Conservation (phyloP, 305 asterid genomes). For the Ajuga reptans region DNA sequence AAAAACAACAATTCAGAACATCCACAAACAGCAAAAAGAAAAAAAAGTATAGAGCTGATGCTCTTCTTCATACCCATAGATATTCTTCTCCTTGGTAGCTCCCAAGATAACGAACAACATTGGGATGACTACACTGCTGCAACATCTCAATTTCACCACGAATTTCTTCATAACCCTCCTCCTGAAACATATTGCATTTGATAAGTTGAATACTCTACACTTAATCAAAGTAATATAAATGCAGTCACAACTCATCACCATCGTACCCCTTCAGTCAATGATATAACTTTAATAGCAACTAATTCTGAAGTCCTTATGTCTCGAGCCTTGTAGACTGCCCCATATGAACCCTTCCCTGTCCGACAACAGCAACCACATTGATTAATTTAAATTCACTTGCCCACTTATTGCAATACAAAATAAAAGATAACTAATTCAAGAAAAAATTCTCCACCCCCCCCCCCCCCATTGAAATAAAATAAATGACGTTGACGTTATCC, state of each 20-base stretch:
- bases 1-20: neutral
- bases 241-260: constrained; percentile 1
- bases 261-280: constrained; percentile 91
- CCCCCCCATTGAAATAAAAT: neutral
- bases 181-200: constrained; percentile 40
- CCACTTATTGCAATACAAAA: constrained; percentile 2
- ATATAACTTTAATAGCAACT: constrained; percentile 96
- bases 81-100: constrained; percentile 98
- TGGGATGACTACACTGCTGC: constrained; percentile 99
- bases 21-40: constrained; percentile 8
- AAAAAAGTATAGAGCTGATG: neutral
- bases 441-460: no score
- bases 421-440: neutral
- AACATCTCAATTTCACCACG: constrained; percentile 98
- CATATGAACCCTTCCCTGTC: constrained; percentile 95
- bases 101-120: constrained; percentile 96
- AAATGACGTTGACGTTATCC: constrained; percentile 7
- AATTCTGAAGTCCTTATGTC: constrained; percentile 79
- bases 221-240: constrained; percentile 1
- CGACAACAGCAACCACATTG: constrained; percentile 15
- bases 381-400: constrained; percentile 8
- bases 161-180: constrained; percentile 97
- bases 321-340: constrained; percentile 95
- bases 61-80: constrained; percentile 71
- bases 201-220: neutral